Evolutionary conservation across 2,329 filamentous ascomycete species (phyloP), one percentile per base, ranked within the genome.

Genomic region (Ampelomyces quisqualis): DNA sequence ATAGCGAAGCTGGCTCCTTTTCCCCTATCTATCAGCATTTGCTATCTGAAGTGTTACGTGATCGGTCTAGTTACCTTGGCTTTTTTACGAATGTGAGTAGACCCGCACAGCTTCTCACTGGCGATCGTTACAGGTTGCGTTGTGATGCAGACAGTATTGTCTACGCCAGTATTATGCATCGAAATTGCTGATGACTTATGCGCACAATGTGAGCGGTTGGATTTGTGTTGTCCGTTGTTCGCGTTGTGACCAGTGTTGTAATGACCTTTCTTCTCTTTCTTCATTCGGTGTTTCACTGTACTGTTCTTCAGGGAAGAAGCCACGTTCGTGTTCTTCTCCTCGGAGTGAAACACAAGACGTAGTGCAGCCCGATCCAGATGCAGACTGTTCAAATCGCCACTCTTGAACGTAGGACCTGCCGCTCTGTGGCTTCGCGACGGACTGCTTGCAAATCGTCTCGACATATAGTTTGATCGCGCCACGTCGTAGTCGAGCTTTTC

Each of bases 351-450:
- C 41, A 42, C 30, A 28, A 50, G 41, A 21, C 49, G 39, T 48
- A 60, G 50, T 38, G 48, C 49, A 22, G 57, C 47, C 40, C 67
- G 66, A 57, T 73, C 67, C 60, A 73, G 51, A 65, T 73, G 70
- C 41, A 70, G 45, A 43, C 51, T 60, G 38, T 77, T 73, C 74
- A 76, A 77, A 76, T 66, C 66, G 64, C 68, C 68, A 72, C 70
- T 72, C 67, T 68, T 70, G 64, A 60, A 67, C 63, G 52, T 68
- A 60, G 45, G 55, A 42, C 60, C 60, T 50, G 66, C 62, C 65
- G 42, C 58, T 47, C 59, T 56, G 44, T 51, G 56, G 58, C 59
- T 62, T 55, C 38, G 57, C 35, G 24, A 53, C 48, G 38, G 54
- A 57, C 53, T 28, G 26, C 26, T 57, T 48, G 64, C 67, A 73